Conservation (phyloP, 106 monocot species). For the Iris macrosiphon region DNA sequence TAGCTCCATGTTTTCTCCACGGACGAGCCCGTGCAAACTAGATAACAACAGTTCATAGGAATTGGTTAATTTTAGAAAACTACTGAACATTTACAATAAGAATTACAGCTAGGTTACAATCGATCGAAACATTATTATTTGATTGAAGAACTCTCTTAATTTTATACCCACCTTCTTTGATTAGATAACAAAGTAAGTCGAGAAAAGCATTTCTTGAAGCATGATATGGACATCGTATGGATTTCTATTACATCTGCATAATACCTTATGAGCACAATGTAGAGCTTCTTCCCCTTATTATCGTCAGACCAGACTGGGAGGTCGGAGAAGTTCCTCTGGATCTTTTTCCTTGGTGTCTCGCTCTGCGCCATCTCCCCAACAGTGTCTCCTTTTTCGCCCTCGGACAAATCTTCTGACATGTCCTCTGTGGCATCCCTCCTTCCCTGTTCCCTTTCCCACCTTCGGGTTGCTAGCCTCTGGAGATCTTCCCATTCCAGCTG, state of each 20-base stretch:
- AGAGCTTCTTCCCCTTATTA: constrained; percentile 79
- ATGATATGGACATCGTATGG: too few species aligned
- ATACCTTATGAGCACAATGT: constrained; percentile 91
- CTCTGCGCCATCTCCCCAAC: constrained; percentile 33
- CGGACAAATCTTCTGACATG: constrained; percentile 88
- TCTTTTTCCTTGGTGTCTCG: constrained; percentile 42
- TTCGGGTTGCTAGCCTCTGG: constrained; percentile 50
- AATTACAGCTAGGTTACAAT: too few species aligned
- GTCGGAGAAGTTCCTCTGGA: constrained; percentile 60
- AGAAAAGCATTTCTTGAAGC: too few species aligned
- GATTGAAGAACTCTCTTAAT: too few species aligned
- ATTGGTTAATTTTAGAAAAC: background rate
- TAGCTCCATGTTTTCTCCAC: constrained; percentile 96
- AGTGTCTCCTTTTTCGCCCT: constrained; percentile 75
- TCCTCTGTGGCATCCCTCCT: constrained; percentile 72
- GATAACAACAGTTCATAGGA: background rate
- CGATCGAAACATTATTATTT: too few species aligned
- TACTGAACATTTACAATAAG: background rate
- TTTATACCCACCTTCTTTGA: too few species aligned
- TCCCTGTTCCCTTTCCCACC: constrained; percentile 76
- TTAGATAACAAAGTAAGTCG: too few species aligned
- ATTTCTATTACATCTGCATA: too few species aligned
- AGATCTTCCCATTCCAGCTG: constrained; percentile 82
- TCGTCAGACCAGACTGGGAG: constrained; percentile 73
- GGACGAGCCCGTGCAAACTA: constrained; percentile 92